phyloP scores from a whole-genome alignment of 345 rosid genomes.

The Populus alba region DNA sequence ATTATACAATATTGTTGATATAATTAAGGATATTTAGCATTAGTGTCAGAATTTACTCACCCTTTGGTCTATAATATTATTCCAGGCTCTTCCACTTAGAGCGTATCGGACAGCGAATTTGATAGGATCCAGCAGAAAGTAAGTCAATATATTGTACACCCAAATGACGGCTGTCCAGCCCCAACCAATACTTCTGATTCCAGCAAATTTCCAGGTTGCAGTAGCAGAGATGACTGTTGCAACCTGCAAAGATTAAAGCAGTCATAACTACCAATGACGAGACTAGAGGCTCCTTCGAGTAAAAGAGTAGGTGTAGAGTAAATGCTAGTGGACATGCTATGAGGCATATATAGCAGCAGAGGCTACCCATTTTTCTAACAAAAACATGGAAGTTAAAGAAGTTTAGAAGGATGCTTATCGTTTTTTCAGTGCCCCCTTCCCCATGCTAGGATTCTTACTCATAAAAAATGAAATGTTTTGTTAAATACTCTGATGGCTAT shows the following conservation, averaged over 20 bases:
- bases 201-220: slow-evolving; percentile 32
- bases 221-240: slow-evolving; percentile 29
- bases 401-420: too few species aligned
- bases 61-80: slow-evolving; percentile 28
- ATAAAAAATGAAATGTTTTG: too few species aligned
- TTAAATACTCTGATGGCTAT: too few species aligned
- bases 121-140: slow-evolving; percentile 34
- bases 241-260: slow-evolving; percentile 12
- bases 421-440: too few species aligned
- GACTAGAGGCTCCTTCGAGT: background rate
- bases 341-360: too few species aligned
- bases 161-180: slow-evolving; percentile 40
- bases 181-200: slow-evolving; percentile 37
- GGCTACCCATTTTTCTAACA: too few species aligned
- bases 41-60: slow-evolving; percentile 16
- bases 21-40: background rate
- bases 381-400: too few species aligned
- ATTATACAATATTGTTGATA: background rate
- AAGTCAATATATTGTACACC: slow-evolving; percentile 28
- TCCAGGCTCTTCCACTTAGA: slow-evolving; percentile 38
- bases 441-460: too few species aligned
- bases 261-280: too few species aligned
- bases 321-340: too few species aligned
- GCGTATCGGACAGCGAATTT: slow-evolving; percentile 34
- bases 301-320: too few species aligned